These are phyloP conservation scores for Penicillium tannophilum DNA, from an alignment of 495 filamentous ascomycete genomes.

Conservation along the genomic window DNA sequence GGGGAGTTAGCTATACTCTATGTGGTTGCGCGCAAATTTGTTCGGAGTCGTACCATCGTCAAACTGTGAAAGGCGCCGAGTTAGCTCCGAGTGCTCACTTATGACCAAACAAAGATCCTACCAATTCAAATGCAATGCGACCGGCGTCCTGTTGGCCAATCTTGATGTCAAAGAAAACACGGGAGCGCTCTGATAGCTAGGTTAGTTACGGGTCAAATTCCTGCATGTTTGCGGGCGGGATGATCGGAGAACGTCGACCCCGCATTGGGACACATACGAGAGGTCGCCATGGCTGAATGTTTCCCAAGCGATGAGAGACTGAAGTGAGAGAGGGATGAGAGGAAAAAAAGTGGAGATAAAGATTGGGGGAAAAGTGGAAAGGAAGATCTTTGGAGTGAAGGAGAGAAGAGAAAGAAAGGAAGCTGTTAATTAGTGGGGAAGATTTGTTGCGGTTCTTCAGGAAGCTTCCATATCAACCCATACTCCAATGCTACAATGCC, in stretches of 20 bases:
- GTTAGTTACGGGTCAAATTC: slow-evolving; percentile 24
- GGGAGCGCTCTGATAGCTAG: slow-evolving; percentile 53
- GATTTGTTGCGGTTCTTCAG: slow-evolving; percentile 37
- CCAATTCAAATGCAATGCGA: slow-evolving; percentile 80
- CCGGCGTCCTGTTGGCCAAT: slow-evolving; percentile 71
- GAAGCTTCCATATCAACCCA: slow-evolving; percentile 46
- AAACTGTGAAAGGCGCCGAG: slow-evolving; percentile 51
- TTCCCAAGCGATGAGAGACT: slow-evolving; percentile 6
- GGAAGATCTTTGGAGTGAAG: slow-evolving; percentile 4
- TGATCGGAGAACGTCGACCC: slow-evolving; percentile 27
- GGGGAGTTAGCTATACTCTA: slow-evolving; percentile 20
- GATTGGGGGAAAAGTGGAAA: slow-evolving; percentile 9
- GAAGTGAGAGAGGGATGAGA: slow-evolving; percentile 5
- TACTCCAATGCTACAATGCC: not conserved
- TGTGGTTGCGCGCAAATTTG: slow-evolving; percentile 1
- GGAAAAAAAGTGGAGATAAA: slow-evolving; percentile 10
- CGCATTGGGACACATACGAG: slow-evolving; percentile 39
- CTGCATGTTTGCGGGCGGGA: slow-evolving; percentile 13
- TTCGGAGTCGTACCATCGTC: slow-evolving; percentile 61
- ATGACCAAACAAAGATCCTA: slow-evolving; percentile 39
- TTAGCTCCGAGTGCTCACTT: slow-evolving; percentile 23
- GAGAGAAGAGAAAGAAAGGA: slow-evolving; percentile 11
- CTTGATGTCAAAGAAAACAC: slow-evolving; percentile 88
- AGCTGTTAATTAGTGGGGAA: slow-evolving; percentile 5
- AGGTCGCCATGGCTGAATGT: slow-evolving; percentile 37